Evolutionary conservation across 768 basidiomycete genomes (phyloP), one percentile per base, ranked within the genome.

Genomic region (Calocera viscosa): DNA sequence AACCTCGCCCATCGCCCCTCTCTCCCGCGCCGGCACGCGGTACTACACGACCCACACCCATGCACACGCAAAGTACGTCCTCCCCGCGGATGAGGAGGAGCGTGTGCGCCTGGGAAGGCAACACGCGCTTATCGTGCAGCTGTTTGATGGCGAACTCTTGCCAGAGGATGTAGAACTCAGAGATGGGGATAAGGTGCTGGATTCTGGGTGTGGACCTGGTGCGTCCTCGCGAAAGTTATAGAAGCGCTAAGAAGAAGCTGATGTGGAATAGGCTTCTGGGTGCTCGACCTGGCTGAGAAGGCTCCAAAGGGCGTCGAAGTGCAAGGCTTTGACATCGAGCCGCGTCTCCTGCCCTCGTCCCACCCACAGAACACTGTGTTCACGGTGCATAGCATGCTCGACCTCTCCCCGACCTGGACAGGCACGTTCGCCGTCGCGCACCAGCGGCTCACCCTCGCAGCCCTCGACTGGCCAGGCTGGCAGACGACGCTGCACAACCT

Each of bases 401-500:
- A 67, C 24, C 72, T 78, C 17, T 76, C 78, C 0, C 39, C 49
- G 0, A 72, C 71, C 32, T 78, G 77, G 78, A 60, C 71, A 1
- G 71, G 69, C 28, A 72, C 71, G 19, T 78, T 78, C 67, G 17
- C 66, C 2, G 69, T 78, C 47, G 70, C 77, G 17, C 70, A 77
- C 30, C 77, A 78, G 33, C 72, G 77, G 0, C 71, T 78, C 24
- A 69, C 77, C 1, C 69, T 76, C 11, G 69, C 65, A 1, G 77
- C 72, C 0, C 73, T 78, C 28, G 70, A 72, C 0, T 67, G 63
- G 12, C 69, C 69, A 1, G 73, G 78, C 17, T 78, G 78, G 77
- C 64, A 33, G 3, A 35, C 65, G 0, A 69, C 49, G 8, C 67
- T 77, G 14, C 26, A 65, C 2, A 78, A 77, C 39, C 73, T 77